Conservation (phyloP, 2,329 filamentous ascomycete genomes). For the Lasiodiplodia theobromae region DNA sequence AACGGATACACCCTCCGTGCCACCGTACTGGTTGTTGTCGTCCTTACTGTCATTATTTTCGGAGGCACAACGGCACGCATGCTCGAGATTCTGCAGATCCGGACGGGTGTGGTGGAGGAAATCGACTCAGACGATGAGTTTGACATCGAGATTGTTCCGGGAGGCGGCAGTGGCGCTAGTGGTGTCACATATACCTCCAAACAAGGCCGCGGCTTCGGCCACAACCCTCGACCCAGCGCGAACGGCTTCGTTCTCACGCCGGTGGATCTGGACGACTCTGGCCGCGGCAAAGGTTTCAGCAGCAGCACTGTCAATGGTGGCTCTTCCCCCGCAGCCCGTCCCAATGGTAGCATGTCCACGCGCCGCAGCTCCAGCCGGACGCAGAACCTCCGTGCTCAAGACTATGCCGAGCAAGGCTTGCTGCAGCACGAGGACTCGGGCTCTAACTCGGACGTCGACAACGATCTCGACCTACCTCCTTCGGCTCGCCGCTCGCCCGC, state of each 20-base stretch:
- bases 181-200: constrained; percentile 76
- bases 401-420: constrained; percentile 62
- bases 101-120: constrained; percentile 95
- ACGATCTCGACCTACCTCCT: constrained; percentile 64
- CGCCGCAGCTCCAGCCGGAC: constrained; percentile 60
- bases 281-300: constrained; percentile 62
- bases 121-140: constrained; percentile 98
- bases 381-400: constrained; percentile 50
- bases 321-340: constrained; percentile 44
- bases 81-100: constrained; percentile 96
- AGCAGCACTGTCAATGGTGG: constrained; percentile 61
- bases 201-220: constrained; percentile 77
- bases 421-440: constrained; percentile 57
- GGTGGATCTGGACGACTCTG: constrained; percentile 48
- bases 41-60: constrained; percentile 98
- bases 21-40: constrained; percentile 96
- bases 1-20: constrained; percentile 86
- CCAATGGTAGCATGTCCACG: constrained; percentile 50
- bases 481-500: constrained; percentile 58
- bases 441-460: constrained; percentile 60
- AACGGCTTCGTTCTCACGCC: constrained; percentile 64
- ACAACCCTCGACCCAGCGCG: constrained; percentile 66
- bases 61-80: constrained; percentile 96
- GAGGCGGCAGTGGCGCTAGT: constrained; percentile 61
- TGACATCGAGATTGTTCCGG: constrained; percentile 79